phyloP scores from a whole-genome alignment of 805 yeast genomes.

The Ogataea pilisensis region DNA sequence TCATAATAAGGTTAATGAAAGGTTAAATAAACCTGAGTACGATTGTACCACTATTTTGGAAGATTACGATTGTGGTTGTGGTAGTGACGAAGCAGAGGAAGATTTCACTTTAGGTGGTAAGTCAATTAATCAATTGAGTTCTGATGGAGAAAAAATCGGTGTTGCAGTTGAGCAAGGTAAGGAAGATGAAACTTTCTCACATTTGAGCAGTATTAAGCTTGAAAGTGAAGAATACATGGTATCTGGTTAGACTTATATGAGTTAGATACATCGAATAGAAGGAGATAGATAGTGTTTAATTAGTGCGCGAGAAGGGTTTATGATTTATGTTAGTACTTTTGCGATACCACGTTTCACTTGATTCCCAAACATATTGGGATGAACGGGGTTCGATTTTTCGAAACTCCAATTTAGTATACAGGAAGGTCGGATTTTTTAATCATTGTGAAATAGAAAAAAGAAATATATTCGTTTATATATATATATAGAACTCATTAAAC shows the following conservation, averaged over 20 bases:
- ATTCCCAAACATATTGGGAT: no score
- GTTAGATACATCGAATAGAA: neutral
- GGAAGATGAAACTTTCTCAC: constrained; percentile 32
- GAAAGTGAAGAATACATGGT: constrained; percentile 38
- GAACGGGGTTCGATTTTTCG: no score
- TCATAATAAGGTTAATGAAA: constrained; percentile 80
- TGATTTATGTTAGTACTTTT: neutral
- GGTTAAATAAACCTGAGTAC: constrained; percentile 63
- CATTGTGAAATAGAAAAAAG: no score
- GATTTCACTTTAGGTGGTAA: constrained; percentile 30
- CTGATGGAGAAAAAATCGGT: neutral
- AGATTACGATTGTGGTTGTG: constrained; percentile 97
- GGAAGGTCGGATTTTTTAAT: no score
- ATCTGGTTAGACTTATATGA: constrained; percentile 15
- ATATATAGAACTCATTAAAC: no score
- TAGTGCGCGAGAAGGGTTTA: neutral
- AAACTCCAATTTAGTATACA: no score
- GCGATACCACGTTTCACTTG: no score
- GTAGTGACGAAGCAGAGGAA: constrained; percentile 57
- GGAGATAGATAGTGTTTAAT: neutral
- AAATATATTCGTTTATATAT: no score
- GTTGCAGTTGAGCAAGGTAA: constrained; percentile 6
- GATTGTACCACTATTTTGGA: constrained; percentile 85
- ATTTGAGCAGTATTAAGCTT: constrained; percentile 41
- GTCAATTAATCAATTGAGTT: constrained; percentile 9